Percentiles rank a stretch among this genome's conserved stretches.
Conservation (phyloP, 495 filamentous ascomycete genomes). For the Talaromyces adpressus region DNA sequence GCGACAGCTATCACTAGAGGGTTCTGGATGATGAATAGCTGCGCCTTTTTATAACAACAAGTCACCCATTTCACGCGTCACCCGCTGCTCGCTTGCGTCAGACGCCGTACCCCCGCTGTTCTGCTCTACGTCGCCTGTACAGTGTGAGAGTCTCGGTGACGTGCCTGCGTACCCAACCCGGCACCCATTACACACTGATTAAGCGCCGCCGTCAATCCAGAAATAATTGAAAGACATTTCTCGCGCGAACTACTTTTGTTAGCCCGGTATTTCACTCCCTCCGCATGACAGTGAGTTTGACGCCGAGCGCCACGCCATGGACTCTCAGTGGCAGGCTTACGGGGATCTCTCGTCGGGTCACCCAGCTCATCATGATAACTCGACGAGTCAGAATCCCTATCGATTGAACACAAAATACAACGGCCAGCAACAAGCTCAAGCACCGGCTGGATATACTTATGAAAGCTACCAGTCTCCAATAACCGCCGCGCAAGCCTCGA, state of each 20-base stretch:
- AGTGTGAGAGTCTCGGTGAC: background rate
- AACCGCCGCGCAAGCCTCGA: conserved; percentile 35
- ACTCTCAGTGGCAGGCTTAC: conserved; percentile 47
- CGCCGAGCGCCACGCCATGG: conserved; percentile 25
- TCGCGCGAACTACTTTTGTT: background rate
- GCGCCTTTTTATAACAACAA: conserved; percentile 3
- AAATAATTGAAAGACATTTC: background rate
- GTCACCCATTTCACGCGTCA: conserved; percentile 8
- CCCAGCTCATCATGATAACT: conserved; percentile 35
- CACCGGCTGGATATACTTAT: conserved; percentile 64
- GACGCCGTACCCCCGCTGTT: conserved; percentile 4
- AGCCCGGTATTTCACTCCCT: background rate
- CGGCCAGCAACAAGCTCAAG: conserved; percentile 43
- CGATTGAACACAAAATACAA: conserved; percentile 35
- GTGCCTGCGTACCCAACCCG: background rate
- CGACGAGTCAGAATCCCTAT: conserved; percentile 32
- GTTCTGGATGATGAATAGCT: conserved; percentile 9
- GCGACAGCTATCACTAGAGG: background rate
- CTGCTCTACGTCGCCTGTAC: conserved; percentile 7
- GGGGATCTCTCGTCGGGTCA: conserved; percentile 36
- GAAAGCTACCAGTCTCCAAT: conserved; percentile 58
- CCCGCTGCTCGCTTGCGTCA: conserved; percentile 8
- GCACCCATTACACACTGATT: background rate
- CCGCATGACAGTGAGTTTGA: conserved; percentile 7
- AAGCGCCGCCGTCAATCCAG: background rate